Percentiles rank a stretch among this genome's conserved stretches.
phyloP scores from a whole-genome alignment of 495 filamentous ascomycete genomes.

The Hypoxylon subgilvum region DNA sequence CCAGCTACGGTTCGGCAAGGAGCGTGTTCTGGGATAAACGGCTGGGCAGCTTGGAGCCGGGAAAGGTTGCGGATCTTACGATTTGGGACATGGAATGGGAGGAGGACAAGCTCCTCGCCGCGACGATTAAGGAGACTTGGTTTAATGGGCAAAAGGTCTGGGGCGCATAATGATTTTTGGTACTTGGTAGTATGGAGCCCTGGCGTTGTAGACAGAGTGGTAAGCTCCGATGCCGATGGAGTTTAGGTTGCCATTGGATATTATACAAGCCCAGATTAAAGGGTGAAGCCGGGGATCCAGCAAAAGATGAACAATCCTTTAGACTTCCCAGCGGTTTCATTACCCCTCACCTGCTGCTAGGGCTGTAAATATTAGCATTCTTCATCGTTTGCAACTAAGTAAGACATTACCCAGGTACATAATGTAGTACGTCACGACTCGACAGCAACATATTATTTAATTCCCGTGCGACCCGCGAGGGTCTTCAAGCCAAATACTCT shows the following conservation, averaged over 20 bases:
- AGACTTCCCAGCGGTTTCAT: no score
- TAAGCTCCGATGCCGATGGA: no score
- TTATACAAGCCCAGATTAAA: no score
- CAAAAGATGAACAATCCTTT: no score
- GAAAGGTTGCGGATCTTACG: conserved; percentile 63
- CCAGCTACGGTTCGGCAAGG: conserved; percentile 62
- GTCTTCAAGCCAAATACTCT: no score
- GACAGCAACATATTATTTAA: no score
- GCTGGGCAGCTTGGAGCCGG: conserved; percentile 56
- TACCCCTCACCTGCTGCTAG: no score
- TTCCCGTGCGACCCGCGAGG: no score
- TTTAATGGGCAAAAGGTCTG: conserved; percentile 58
- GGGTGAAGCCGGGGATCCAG: no score
- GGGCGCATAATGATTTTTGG: not conserved
- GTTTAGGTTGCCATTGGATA: no score
- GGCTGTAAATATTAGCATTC: not conserved
- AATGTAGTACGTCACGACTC: conserved; percentile 11
- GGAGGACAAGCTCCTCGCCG: conserved; percentile 55
- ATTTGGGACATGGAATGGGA: conserved; percentile 65
- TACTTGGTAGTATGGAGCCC: no score
- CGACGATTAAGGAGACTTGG: conserved; percentile 62
- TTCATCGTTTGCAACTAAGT: not conserved
- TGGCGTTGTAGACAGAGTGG: not conserved
- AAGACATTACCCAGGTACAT: not conserved
- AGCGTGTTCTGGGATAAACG: conserved; percentile 62